Evolutionary conservation across 306 rosid species (phyloP).

Genomic region (Pachyrhizus erosus): DNA sequence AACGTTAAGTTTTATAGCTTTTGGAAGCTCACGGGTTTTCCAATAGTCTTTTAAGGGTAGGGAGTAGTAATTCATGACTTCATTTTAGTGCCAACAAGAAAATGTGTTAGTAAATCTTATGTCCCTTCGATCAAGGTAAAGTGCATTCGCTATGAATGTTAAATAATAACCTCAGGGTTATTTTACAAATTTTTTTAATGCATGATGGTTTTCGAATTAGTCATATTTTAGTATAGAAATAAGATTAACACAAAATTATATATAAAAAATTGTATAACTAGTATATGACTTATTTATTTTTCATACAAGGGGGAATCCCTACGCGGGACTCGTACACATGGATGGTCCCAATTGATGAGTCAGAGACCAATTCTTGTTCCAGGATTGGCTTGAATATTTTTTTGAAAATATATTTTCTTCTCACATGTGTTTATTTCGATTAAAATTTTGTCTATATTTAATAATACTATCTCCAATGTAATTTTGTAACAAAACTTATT

Average conservation of each 20-base stretch:
- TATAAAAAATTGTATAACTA: not conserved
- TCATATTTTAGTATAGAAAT: not conserved
- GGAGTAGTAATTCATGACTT: not conserved
- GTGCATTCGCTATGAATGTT: not conserved
- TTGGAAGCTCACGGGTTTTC: not conserved
- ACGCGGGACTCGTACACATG: slow-evolving; percentile 31
- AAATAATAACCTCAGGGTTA: not conserved
- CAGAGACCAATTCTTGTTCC: not conserved
- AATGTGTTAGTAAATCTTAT: not conserved
- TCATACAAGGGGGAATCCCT: not conserved
- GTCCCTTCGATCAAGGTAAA: not conserved
- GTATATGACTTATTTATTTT: not conserved
- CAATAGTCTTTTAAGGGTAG: not conserved
- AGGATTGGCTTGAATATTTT: not conserved
- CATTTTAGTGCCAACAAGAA: not conserved
- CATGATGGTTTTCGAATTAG: not conserved
- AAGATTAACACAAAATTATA: not conserved
- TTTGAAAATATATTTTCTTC: not conserved
- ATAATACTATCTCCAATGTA: not conserved
- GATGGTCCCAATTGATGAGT: slow-evolving; percentile 18
- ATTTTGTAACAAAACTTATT: no score
- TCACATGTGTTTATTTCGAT: not conserved
- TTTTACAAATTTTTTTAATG: not conserved
- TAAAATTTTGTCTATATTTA: not conserved
- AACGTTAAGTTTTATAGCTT: not conserved